Base-by-base conservation (phyloP, 805 yeast genomes). In the Metschnikowia drakensbergensis region DNA sequence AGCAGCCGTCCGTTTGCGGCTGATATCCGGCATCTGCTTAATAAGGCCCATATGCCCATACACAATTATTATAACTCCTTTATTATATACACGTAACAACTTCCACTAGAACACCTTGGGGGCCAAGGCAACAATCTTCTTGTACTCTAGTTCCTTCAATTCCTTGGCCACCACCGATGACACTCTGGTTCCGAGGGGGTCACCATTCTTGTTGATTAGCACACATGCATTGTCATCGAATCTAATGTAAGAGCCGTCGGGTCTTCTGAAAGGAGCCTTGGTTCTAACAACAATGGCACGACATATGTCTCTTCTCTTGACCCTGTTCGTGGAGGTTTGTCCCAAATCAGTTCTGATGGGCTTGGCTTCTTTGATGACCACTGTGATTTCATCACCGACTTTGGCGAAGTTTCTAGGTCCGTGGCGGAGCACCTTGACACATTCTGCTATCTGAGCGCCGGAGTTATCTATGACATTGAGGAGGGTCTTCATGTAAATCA, bases 221-320 rank as follows among this genome's bases (percentile, higher is more conserved):
- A 94, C 98, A 72, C 98, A 91, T 1, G 99, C 99, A 66, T 92
- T 94, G 69, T 94, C 99, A 65, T 91, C 97, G 65, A 94, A 94
- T 58, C 86, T 75, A 28, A 94, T 78, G 23, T 82, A 82, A 2
- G 96, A 78, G 3, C 99, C 99, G 65, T 94, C 98, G 3, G 84
- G 77, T 64, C 99, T 81, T 60, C 77, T 77, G 53, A 80, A 80
- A 4, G 79, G 78, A 54, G 89, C 89, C 69, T 84, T 90, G 0
- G 97, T 89, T 68, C 99, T 84, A 17, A 91, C 97, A 37, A 94
- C 86, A 29, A 94, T 92, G 3, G 97, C 99, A 62, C 95, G 92
- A 50, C 94, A 86, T 46, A 94, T 88, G 64, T 94, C 99, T 58
- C 97, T 96, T 71, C 94, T 85, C 67, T 91, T 88, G 37, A 92